phyloP scores from a whole-genome alignment of 148 eudicot genomes.

The Cornus suecica region DNA sequence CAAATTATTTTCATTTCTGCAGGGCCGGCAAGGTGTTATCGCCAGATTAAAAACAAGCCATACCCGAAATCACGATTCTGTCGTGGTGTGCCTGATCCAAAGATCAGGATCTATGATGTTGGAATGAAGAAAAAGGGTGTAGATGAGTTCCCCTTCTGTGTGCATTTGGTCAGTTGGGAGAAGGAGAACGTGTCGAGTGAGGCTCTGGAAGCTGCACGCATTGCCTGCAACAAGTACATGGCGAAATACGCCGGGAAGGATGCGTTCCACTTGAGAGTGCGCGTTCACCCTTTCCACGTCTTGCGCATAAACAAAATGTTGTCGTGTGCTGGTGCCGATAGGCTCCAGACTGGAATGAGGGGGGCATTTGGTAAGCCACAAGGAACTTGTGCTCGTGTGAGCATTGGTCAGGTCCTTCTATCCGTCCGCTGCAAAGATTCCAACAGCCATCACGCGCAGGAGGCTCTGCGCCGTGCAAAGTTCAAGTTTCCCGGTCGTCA shows the following conservation, averaged over 20 bases:
- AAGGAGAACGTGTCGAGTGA: constrained; percentile 58
- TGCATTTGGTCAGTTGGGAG: constrained; percentile 54
- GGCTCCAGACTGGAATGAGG: constrained; percentile 69
- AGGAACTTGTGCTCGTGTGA: constrained; percentile 56
- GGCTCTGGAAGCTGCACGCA: constrained; percentile 60
- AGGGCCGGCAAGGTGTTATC: constrained; percentile 62
- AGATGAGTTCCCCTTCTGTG: constrained; percentile 54
- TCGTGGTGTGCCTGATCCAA: constrained; percentile 59
- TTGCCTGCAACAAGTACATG: constrained; percentile 65
- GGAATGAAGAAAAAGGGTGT: constrained; percentile 60
- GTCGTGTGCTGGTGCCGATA: constrained; percentile 73
- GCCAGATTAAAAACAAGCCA: constrained; percentile 55
- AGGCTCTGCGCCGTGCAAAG: constrained; percentile 56
- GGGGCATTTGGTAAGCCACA: constrained; percentile 67
- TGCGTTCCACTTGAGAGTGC: constrained; percentile 54
- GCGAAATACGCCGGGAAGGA: constrained; percentile 61
- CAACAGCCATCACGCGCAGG: constrained; percentile 46
- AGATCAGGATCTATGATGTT: constrained; percentile 55
- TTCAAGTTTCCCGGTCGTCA: constrained; percentile 67
- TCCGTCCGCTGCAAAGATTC: constrained; percentile 54
- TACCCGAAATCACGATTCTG: constrained; percentile 51
- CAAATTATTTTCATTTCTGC: too few species aligned
- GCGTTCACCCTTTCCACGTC: constrained; percentile 68
- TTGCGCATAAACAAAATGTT: constrained; percentile 65
- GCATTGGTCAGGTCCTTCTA: constrained; percentile 58